A percentile compares a stretch with the other conserved stretches of the same genome.
phyloP scores from a whole-genome alignment of 768 basidiomycete genomes.

The Xerocomellus chrysenteron region DNA sequence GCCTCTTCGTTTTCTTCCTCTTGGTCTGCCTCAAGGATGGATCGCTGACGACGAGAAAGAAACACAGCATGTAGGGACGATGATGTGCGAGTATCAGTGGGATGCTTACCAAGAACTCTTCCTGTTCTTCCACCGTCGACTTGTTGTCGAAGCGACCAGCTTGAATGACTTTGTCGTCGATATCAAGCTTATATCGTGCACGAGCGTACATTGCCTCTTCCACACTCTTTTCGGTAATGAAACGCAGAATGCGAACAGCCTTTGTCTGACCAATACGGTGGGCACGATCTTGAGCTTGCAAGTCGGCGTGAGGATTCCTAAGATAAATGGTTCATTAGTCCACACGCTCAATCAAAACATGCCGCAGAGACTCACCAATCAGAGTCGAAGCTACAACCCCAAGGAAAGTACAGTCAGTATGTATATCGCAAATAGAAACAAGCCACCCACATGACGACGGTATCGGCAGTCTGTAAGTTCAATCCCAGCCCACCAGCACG shows the following conservation, averaged over 20 bases:
- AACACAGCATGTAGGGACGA: background rate
- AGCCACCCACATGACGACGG: conserved; percentile 82
- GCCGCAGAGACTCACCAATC: conserved; percentile 51
- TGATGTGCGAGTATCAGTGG: background rate
- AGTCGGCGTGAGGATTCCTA: conserved; percentile 98
- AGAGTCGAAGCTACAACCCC: conserved; percentile 61
- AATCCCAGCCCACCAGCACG: conserved; percentile 91
- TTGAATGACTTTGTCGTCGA: conserved; percentile 99
- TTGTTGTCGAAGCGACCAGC: conserved; percentile 99
- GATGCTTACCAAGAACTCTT: conserved; percentile 78
- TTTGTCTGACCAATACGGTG: conserved; percentile 99
- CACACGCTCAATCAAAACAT: background rate
- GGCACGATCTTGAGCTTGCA: conserved; percentile 98
- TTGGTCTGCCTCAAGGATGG: conserved; percentile 86
- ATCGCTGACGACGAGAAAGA: conserved; percentile 53
- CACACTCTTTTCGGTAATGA: conserved; percentile 97
- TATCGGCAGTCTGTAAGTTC: conserved; percentile 95
- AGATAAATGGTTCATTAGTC: conserved; percentile 1
- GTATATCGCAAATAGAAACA: background rate
- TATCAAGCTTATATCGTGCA: conserved; percentile 94
- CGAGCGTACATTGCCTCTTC: conserved; percentile 98
- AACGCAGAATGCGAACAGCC: conserved; percentile 92
- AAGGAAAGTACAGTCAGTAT: conserved; percentile 6
- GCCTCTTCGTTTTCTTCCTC: conserved; percentile 89
- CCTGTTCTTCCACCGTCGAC: conserved; percentile 96